Percentiles rank a stretch among this genome's conserved stretches.
These are phyloP conservation scores for Spathaspora hagerdaliae DNA, from an alignment of 805 yeast species.

Conservation along the genomic window DNA sequence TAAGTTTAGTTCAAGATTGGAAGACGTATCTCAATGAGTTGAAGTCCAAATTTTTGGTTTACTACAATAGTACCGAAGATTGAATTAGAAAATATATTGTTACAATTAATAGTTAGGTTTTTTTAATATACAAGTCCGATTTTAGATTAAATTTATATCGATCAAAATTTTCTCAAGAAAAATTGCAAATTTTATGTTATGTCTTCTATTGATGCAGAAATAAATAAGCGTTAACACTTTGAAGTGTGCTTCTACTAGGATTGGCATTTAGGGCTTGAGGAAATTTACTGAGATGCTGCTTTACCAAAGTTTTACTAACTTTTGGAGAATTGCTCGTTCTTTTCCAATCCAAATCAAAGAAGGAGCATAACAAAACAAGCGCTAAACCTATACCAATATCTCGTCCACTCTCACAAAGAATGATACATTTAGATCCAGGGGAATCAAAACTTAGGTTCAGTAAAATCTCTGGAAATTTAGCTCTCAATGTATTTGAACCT, in stretches of 20 bases:
- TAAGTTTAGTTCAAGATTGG: slow-evolving; percentile 1
- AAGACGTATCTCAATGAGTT: slow-evolving; percentile 2
- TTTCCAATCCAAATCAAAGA: slow-evolving; percentile 43
- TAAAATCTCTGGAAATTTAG: slow-evolving; percentile 41
- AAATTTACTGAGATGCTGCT: slow-evolving; percentile 51
- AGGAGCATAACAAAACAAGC: slow-evolving; percentile 46
- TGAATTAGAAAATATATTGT: no score
- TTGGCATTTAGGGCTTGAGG: slow-evolving; percentile 50
- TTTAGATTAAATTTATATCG: no score
- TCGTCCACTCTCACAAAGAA: slow-evolving; percentile 61
- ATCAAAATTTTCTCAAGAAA: no score
- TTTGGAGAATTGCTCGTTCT: slow-evolving; percentile 8
- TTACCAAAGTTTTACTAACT: slow-evolving; percentile 49
- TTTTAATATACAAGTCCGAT: no score
- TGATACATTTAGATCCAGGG: slow-evolving; percentile 18
- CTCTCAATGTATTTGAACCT: slow-evolving; percentile 61
- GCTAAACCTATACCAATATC: slow-evolving; percentile 66
- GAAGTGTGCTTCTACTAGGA: slow-evolving; percentile 76
- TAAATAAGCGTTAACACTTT: slow-evolving; percentile 53
- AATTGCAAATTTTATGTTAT: no score
- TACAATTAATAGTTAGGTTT: background rate
- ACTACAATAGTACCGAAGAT: slow-evolving; percentile 5
- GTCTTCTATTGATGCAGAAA: background rate
- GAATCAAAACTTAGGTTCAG: slow-evolving; percentile 9
- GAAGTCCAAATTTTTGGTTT: slow-evolving; percentile 3